Evolutionary conservation across 2,329 filamentous ascomycete genomes (phyloP).

Genomic region (Diaporthe nobilis): DNA sequence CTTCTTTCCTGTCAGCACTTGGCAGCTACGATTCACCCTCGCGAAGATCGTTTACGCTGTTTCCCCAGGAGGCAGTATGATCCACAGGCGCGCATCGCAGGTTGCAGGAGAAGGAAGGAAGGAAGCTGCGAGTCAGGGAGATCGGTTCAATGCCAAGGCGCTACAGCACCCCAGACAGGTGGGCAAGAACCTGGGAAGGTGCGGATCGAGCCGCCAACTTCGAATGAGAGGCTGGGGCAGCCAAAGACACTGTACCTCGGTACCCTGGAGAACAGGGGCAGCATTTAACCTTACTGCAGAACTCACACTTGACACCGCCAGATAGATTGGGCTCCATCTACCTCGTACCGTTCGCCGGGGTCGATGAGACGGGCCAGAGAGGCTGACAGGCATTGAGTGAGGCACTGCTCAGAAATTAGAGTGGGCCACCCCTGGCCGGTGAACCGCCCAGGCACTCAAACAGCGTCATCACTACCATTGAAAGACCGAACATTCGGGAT

Average conservation of each 20-base stretch:
- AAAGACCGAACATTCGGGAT: too few relatives aligned
- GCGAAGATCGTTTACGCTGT: neutral
- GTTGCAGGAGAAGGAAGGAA: neutral
- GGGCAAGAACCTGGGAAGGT: neutral
- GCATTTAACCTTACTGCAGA: constrained; percentile 14
- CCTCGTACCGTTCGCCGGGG: neutral
- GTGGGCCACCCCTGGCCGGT: neutral
- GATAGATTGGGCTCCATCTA: constrained; percentile 9
- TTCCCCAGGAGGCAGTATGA: neutral
- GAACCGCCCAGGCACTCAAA: neutral
- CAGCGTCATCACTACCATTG: neutral
- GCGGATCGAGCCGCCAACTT: constrained; percentile 19
- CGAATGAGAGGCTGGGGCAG: neutral
- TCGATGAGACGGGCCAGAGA: neutral
- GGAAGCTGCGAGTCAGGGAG: neutral
- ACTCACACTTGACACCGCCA: constrained; percentile 10
- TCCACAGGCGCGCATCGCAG: neutral
- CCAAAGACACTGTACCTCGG: neutral
- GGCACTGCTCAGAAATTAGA: neutral
- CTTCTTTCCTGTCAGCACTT: constrained; percentile 24
- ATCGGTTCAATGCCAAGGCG: constrained; percentile 15
- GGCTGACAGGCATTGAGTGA: neutral
- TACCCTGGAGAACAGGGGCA: neutral
- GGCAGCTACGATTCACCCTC: constrained; percentile 4
- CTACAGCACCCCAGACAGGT: constrained; percentile 17